Base-by-base conservation (phyloP, 2,329 filamentous ascomycete genomes). In the Colletotrichum brevisporum region DNA sequence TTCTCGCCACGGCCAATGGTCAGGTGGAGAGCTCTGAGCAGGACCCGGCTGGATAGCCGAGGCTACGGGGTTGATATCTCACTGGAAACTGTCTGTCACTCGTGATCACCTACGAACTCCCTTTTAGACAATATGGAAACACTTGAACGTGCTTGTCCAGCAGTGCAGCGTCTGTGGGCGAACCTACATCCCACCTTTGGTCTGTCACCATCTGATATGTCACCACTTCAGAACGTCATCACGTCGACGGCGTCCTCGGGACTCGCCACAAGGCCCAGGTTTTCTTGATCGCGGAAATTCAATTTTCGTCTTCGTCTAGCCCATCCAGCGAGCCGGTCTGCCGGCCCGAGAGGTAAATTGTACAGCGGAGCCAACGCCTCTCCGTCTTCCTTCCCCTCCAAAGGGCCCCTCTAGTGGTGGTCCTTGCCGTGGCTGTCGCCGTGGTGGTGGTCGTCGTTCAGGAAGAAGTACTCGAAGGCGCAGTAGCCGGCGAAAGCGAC, bases 401-500 rank as follows among this genome's bases (percentile, higher is more conserved):
- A 51, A 15, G 27, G 69, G 60, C 36, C 21, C 71, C 63, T 75
- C 82, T 83, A 91, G 80, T 91, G 89, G 78, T 90, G 88, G 66
- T 76, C 84, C 65, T 89, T 84, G 71, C 83, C 84, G 73, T 91
- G 87, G 48, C 78, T 83, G 70, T 82, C 81, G 71, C 83, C 83
- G 73, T 87, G 83, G 77, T 89, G 89, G 74, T 91, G 88, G 71
- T 91, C 88, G 72, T 95, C 92, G 77, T 92, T 88, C 75, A 97
- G 79, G 81, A 98, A 97, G 63, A 97, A 83, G 81, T 96, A 89
- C 85, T 99, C 96, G 82, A 94, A 97, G 70, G 89, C 90, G 81
- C 95, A 94, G 85, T 99, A 99, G 72, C 86, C 91, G 57, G 92
- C 90, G 81, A 99, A 99, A 53, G 95, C 95, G 69, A 96, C 95